Evolutionary conservation across 257 asterid genomes (phyloP).

Genomic region (Coffea canephora): DNA sequence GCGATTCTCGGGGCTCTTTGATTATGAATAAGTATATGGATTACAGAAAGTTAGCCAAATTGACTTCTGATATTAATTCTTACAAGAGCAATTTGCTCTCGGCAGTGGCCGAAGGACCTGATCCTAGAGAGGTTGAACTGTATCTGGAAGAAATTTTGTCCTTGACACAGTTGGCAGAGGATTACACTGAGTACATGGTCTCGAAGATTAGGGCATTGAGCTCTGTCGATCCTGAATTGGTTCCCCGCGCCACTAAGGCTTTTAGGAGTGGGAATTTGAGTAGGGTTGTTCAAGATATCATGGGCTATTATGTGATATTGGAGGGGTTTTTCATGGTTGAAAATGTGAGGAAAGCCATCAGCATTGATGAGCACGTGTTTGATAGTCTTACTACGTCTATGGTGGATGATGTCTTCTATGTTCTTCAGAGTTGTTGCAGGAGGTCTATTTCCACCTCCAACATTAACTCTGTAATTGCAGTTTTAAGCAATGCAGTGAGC

Average conservation of each 20-base stretch:
- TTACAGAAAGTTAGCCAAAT: constrained; percentile 56
- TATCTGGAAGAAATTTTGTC: constrained; percentile 88
- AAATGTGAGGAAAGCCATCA: constrained; percentile 92
- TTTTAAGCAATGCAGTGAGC: constrained; percentile 82
- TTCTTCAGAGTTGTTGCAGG: constrained; percentile 92
- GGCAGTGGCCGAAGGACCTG: constrained; percentile 76
- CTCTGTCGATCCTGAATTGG: constrained; percentile 81
- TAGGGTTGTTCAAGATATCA: constrained; percentile 73
- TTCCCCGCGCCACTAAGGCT: constrained; percentile 85
- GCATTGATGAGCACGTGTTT: constrained; percentile 80
- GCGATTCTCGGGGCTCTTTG: constrained; percentile 79
- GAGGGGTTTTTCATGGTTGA: constrained; percentile 98
- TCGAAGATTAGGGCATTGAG: constrained; percentile 74
- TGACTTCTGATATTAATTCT: constrained; percentile 84
- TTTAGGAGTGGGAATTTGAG: constrained; percentile 93
- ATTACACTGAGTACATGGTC: constrained; percentile 85
- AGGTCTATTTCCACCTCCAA: constrained; percentile 87
- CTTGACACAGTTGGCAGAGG: constrained; percentile 82
- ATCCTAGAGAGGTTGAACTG: constrained; percentile 85
- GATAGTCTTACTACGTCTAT: constrained; percentile 93
- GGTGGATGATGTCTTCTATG: constrained; percentile 97
- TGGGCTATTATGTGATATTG: constrained; percentile 84
- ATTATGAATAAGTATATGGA: constrained; percentile 81
- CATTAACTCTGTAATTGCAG: constrained; percentile 80
- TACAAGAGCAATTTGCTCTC: constrained; percentile 71